These are phyloP conservation scores for Neostapfia colusana DNA, from an alignment of 176 grass and related monocot genomes.

Conservation along the genomic window DNA sequence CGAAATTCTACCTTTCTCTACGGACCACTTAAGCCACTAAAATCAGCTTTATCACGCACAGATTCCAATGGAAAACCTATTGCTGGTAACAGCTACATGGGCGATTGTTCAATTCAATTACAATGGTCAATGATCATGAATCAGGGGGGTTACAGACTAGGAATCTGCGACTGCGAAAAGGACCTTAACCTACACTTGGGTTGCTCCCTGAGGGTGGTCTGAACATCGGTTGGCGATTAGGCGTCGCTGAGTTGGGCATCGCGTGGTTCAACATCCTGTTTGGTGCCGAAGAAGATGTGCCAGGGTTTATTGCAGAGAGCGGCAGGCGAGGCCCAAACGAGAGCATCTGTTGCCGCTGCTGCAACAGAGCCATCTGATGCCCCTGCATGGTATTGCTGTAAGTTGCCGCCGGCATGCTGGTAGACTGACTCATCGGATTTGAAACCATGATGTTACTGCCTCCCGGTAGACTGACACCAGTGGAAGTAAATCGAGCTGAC, in stretches of 20 bases:
- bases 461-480: conserved; percentile 31
- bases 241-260: conserved; percentile 42
- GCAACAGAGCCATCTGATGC: conserved; percentile 67
- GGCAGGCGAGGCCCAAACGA: conserved; percentile 74
- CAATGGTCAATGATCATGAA: conserved; percentile 38
- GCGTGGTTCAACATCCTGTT: conserved; percentile 62
- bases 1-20: conserved; percentile 18
- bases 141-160: conserved; percentile 31
- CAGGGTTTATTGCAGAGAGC: conserved; percentile 73
- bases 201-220: conserved; percentile 74
- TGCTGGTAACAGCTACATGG: conserved; percentile 22
- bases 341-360: conserved; percentile 67
- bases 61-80: conserved; percentile 23
- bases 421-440: conserved; percentile 46
- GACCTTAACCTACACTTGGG: conserved; percentile 57
- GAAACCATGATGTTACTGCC: conserved; percentile 41
- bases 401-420: conserved; percentile 38
- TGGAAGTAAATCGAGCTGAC: conserved; percentile 48
- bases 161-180: conserved; percentile 21
- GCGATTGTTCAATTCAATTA: conserved; percentile 48
- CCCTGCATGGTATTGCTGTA: conserved; percentile 60
- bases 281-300: conserved; percentile 42
- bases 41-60: neutral
- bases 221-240: conserved; percentile 63
- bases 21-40: conserved; percentile 22